phyloP scores from a whole-genome alignment of 495 filamentous ascomycete species.

The Podospora tetraspora region DNA sequence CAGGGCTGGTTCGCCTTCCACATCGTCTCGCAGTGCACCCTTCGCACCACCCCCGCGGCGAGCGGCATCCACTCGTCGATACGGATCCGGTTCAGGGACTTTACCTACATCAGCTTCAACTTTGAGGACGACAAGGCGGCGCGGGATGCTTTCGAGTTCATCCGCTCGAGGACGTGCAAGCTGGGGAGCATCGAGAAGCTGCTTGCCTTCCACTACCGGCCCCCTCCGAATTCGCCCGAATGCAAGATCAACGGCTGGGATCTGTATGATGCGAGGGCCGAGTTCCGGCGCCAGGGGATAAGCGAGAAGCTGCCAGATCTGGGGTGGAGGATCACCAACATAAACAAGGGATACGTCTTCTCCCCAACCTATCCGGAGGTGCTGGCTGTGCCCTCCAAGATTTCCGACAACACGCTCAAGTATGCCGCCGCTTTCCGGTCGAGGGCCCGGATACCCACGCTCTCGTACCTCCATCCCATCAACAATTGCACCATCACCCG shows the following conservation, averaged over 20 bases:
- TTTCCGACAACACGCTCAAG: slow-evolving; percentile 94
- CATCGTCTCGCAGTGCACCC: slow-evolving; percentile 71
- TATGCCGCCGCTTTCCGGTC: slow-evolving; percentile 90
- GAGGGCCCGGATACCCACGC: slow-evolving; percentile 74
- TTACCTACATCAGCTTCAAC: slow-evolving; percentile 87
- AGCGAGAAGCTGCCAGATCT: slow-evolving; percentile 64
- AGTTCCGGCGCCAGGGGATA: slow-evolving; percentile 77
- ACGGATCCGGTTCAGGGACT: slow-evolving; percentile 85
- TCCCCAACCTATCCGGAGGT: slow-evolving; percentile 91
- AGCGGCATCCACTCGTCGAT: slow-evolving; percentile 75
- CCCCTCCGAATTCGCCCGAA: slow-evolving; percentile 58
- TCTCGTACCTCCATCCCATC: slow-evolving; percentile 90
- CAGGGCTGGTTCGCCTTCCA: slow-evolving; percentile 93
- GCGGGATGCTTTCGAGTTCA: slow-evolving; percentile 83
- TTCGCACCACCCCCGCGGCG: slow-evolving; percentile 63
- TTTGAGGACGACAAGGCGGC: slow-evolving; percentile 69
- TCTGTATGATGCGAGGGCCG: slow-evolving; percentile 77
- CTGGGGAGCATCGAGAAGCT: slow-evolving; percentile 82
- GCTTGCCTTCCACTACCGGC: slow-evolving; percentile 81
- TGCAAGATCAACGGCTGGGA: slow-evolving; percentile 75
- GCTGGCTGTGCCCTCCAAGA: slow-evolving; percentile 74
- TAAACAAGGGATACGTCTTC: slow-evolving; percentile 85
- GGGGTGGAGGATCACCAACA: slow-evolving; percentile 85
- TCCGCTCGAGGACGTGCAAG: slow-evolving; percentile 75
- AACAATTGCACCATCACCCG: slow-evolving; percentile 97